These are phyloP conservation scores for Fusarium cyanostomum DNA, from an alignment of 2,329 filamentous ascomycete genomes.

Conservation along the genomic window DNA sequence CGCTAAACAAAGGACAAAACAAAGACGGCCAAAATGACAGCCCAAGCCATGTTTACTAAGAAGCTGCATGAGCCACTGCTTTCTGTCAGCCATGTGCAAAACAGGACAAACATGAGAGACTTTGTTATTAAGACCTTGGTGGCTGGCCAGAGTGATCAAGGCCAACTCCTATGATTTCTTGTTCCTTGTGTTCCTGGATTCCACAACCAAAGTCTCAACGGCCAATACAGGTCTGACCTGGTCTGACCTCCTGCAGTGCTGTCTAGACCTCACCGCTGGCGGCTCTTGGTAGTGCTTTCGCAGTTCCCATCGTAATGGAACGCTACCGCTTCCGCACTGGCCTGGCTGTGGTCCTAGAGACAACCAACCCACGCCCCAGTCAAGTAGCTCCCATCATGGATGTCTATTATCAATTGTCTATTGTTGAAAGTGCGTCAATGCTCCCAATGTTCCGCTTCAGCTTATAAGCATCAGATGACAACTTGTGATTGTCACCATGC, in stretches of 20 bases:
- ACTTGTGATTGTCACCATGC: conserved; percentile 1
- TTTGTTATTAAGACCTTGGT: conserved; percentile 7
- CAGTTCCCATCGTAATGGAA: conserved; percentile 11
- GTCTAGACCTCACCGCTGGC: conserved; percentile 18
- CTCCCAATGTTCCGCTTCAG: conserved; percentile 25
- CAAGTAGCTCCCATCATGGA: too few species aligned
- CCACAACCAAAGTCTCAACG: conserved; percentile 7
- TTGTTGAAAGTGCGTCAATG: conserved; percentile 27
- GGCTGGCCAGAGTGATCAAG: conserved; percentile 6
- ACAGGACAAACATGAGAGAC: conserved; percentile 8
- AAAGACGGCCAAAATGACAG: conserved; percentile 20
- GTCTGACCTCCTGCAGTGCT: conserved; percentile 6
- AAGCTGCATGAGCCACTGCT: conserved; percentile 30
- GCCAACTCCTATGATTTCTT: background rate
- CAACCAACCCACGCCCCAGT: conserved; percentile 10
- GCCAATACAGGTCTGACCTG: conserved; percentile 1
- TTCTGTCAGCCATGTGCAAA: conserved; percentile 21
- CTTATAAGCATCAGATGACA: background rate
- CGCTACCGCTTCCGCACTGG: conserved; percentile 22
- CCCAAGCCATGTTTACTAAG: conserved; percentile 39
- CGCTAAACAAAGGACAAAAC: conserved; percentile 27
- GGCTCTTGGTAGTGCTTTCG: conserved; percentile 17
- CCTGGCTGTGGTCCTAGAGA: conserved; percentile 21
- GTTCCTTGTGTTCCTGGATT: conserved; percentile 10
- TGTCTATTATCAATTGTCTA: too few species aligned